phyloP scores from a whole-genome alignment of 2,329 filamentous ascomycete genomes.

The Colletotrichum magnum region DNA sequence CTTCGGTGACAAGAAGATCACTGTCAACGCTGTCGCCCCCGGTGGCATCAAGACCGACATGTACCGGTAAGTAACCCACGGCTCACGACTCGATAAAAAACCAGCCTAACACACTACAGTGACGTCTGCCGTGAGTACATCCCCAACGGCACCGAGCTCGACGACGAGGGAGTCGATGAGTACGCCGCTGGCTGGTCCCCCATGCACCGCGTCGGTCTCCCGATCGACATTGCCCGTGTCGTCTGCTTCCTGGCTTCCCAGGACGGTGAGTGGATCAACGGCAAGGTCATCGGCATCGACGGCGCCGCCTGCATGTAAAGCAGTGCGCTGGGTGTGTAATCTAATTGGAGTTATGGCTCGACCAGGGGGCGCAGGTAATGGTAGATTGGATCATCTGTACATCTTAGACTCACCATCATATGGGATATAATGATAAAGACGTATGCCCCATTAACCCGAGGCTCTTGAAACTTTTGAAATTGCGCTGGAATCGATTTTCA shows the following conservation, averaged over 20 bases:
- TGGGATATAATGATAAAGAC: constrained; percentile 27
- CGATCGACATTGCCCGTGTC: constrained; percentile 77
- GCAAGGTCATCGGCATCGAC: constrained; percentile 50
- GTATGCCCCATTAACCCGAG: constrained; percentile 17
- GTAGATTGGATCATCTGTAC: background rate
- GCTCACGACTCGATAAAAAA: too few species aligned
- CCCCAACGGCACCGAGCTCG: constrained; percentile 67
- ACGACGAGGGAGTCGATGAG: constrained; percentile 73
- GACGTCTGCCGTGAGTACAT: constrained; percentile 76
- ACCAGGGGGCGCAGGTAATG: background rate
- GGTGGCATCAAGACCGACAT: constrained; percentile 72
- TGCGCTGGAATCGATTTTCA: background rate
- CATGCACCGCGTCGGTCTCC: constrained; percentile 75
- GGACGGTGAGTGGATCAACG: constrained; percentile 63
- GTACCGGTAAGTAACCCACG: constrained; percentile 43
- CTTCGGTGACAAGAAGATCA: constrained; percentile 76
- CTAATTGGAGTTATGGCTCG: background rate
- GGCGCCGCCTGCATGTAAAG: constrained; percentile 42
- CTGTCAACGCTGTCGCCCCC: constrained; percentile 77
- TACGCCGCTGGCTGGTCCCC: constrained; percentile 62
- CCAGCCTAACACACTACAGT: constrained; percentile 60
- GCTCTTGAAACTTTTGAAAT: background rate
- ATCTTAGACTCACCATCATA: background rate
- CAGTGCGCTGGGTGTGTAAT: background rate
- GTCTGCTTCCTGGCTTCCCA: constrained; percentile 68